Base-by-base conservation (phyloP, 2,329 filamentous ascomycete genomes). In the Coniochaeta sp. region DNA sequence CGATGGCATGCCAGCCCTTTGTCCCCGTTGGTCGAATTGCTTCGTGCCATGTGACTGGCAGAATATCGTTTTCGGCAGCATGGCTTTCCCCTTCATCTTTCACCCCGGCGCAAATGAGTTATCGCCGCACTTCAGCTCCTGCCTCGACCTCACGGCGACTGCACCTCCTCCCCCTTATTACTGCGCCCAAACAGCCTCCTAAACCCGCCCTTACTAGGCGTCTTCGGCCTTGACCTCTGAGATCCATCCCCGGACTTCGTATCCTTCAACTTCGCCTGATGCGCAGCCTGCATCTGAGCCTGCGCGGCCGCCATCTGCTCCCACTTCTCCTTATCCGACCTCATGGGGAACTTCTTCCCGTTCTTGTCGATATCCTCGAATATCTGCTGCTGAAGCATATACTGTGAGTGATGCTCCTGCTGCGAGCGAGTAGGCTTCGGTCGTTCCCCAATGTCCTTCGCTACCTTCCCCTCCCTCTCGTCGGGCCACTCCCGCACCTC, bases 401-500 rank as follows among this genome's bases (percentile, higher is more conserved):
- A 60, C 52, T 63, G 60, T 3, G 55, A 54, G 30, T 60, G 60
- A 27, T 61, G 57, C 7, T 55, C 55, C 40, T 49, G 48, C 49
- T 59, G 55, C 28, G 54, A 48, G 13, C 31, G 50, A 7, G 55
- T 49, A 2, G 58, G 53, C 4, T 49, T 30, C 3, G 55, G 53
- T 18, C 55, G 50, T 12, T 47, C 57, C 12, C 33, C 58, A n/a
- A n/a, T n/a, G 49, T 28, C 60, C 20, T 12, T 51, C 47, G 13
- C 55, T 38, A 18, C 31, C 30, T 20, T 49, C 16, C 20, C 18
- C 28, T 55, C 56, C 1, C 30, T 51, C 57, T 61, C 62, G 22
- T 61, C 59, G 1, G 66, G 67, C 49, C 67, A 69, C 33, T 72
- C 71, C 12, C 85, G 77, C 60, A 77, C 76, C 60, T 81, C 77